These are phyloP conservation scores for Trichoderma cornu-damae DNA, from an alignment of 2,329 filamentous ascomycete genomes.

Conservation along the genomic window DNA sequence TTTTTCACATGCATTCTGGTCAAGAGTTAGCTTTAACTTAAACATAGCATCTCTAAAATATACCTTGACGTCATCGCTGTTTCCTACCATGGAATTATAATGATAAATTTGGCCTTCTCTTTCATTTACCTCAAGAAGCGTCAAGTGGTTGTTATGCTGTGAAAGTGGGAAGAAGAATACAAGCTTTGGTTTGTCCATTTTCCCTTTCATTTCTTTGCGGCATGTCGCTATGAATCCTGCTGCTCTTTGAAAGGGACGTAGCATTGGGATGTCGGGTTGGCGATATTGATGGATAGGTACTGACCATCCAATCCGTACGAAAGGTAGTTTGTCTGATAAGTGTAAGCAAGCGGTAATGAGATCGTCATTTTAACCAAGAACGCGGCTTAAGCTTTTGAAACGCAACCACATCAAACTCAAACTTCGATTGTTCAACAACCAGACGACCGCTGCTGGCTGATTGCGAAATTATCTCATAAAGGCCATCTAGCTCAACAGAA, in stretches of 20 bases:
- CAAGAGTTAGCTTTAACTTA: not conserved
- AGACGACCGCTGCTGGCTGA: not conserved
- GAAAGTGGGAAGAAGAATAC: constrained; percentile 14
- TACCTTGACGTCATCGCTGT: not conserved
- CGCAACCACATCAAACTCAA: not conserved
- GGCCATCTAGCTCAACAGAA: too few species aligned
- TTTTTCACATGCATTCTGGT: not conserved
- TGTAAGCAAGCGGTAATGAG: constrained; percentile 17
- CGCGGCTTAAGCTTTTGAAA: not conserved
- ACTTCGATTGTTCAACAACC: not conserved
- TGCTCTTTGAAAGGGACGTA: too few species aligned
- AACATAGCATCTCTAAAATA: not conserved
- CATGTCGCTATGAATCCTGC: too few species aligned
- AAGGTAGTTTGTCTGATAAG: constrained; percentile 19
- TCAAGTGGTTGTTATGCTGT: constrained; percentile 13
- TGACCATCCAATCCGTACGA: constrained; percentile 18
- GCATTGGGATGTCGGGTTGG: not conserved
- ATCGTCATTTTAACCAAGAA: constrained; percentile 4
- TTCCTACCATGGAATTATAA: constrained; percentile 6
- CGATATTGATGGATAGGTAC: constrained; percentile 15
- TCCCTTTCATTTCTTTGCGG: not conserved
- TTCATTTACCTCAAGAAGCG: constrained; percentile 12
- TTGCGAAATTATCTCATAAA: not conserved
- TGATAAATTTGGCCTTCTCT: constrained; percentile 3
- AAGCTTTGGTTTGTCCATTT: not conserved